Conservation (phyloP, 1,284 basidiomycete species). For the Fistulinella cinereoalba region DNA sequence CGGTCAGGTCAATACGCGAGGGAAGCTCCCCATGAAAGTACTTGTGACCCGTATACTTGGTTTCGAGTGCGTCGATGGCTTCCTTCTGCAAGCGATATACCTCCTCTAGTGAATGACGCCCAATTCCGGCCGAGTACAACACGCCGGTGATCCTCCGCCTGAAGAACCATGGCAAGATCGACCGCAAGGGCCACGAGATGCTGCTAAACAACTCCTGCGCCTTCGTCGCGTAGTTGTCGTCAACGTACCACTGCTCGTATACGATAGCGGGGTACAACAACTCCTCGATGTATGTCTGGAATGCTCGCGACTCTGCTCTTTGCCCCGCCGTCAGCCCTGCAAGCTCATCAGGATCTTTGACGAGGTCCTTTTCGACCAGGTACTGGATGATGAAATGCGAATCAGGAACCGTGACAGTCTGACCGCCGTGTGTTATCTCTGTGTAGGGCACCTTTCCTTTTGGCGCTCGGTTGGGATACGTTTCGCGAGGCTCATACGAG, state of each 20-base stretch:
- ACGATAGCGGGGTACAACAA: conserved; percentile 30
- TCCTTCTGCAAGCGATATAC: conserved; percentile 32
- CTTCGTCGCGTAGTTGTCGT: conserved; percentile 24
- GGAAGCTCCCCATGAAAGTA: conserved; percentile 29
- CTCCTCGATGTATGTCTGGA: conserved; percentile 35
- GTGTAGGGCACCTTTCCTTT: conserved; percentile 34
- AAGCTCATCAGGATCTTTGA: conserved; percentile 29
- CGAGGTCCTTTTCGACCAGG: conserved; percentile 24
- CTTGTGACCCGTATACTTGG: conserved; percentile 21
- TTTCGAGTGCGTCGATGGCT: conserved; percentile 30
- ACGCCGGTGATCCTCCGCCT: conserved; percentile 15
- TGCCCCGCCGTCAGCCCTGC: conserved; percentile 29
- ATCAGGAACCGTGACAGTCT: conserved; percentile 25
- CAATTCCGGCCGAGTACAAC: conserved; percentile 26
- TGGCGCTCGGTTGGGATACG: conserved; percentile 24
- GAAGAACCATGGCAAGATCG: conserved; percentile 23
- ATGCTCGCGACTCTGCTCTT: conserved; percentile 34
- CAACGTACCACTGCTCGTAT: conserved; percentile 30
- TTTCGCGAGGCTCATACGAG: conserved; percentile 31
- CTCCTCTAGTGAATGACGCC: conserved; percentile 33
- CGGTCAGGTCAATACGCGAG: conserved; percentile 32
- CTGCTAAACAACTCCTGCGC: conserved; percentile 17
- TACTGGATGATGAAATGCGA: conserved; percentile 37
- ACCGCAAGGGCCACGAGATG: conserved; percentile 17
- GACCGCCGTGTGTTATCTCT: conserved; percentile 27